Base-by-base conservation (phyloP, 495 filamentous ascomycete species). In the Delitschia confertaspora region DNA sequence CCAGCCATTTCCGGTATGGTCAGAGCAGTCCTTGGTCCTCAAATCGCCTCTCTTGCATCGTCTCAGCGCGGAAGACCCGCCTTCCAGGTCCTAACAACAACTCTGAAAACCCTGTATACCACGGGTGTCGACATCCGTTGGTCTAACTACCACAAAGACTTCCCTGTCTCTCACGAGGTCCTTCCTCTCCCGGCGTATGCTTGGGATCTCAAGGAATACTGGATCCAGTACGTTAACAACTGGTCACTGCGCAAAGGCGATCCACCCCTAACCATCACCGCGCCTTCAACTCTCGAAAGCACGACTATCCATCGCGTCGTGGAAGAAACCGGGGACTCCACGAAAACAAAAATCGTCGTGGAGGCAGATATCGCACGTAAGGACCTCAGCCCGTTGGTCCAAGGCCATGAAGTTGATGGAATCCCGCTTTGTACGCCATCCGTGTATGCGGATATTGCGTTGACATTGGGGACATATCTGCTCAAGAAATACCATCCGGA, bases 191-290 rank as follows among this genome's bases (percentile, higher is more conserved):
- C 86, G n/a, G 63, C 73, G 3, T 93, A 93, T 54, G 73, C 73
- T 6, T 93, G 79, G 65, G 81, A 89, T 44, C 63, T 78, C 20
- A 88, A 86, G 68, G 77, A 83, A 51, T 86, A 86, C 60, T 91
- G 85, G 85, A 73, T 88, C 17, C 69, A 79, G 9, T 88, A 88
- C 60, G 71, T 68, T n/a, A 78, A 82, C 41, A 65, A 75, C 53
- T 75, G 70, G 63, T 69, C 59, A 22, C 53, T 75, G 17, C 49
- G 55, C 6, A 73, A 71, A 50, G 68, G 69, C 31, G 61, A 67
- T 27, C 55, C 63, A 20, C 53, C 39, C 18, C 47, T 45, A 4
- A 41, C 51, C 17, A 43, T 44, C 0, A 40, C 38, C 6, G 7
- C 5, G 3, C 24, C 34, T 6, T 18, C 62, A 1, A 49, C 53